Percentiles rank a stretch among this genome's conserved stretches.
phyloP scores from a whole-genome alignment of 352 stramenopile genomes.

The Pythium plurisporium region DNA sequence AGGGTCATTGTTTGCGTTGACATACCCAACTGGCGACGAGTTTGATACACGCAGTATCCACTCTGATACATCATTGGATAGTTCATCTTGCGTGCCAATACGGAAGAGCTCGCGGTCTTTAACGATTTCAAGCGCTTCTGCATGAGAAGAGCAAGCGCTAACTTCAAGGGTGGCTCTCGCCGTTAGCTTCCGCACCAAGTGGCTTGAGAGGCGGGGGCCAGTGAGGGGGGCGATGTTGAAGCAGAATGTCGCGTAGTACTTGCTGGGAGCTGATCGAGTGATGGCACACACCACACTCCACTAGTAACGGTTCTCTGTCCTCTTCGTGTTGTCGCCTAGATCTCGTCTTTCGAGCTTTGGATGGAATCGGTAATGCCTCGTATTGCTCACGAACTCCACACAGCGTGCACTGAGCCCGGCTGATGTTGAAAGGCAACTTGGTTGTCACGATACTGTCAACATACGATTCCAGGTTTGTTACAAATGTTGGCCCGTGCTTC shows the following conservation, averaged over 20 bases:
- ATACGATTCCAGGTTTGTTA: background rate
- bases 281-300: background rate
- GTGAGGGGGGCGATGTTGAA: constrained; percentile 7
- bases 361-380: background rate
- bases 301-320: background rate
- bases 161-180: too few species aligned
- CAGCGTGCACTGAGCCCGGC: background rate
- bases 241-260: background rate
- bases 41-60: background rate
- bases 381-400: background rate
- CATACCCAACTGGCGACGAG: background rate
- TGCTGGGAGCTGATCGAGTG: constrained; percentile 6
- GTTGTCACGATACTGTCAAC: background rate
- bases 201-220: constrained; percentile 12
- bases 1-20: background rate
- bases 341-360: background rate
- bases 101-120: background rate
- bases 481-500: background rate
- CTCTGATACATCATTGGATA: too few species aligned
- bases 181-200: background rate
- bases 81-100: too few species aligned
- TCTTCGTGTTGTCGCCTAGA: background rate
- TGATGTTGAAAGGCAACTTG: background rate
- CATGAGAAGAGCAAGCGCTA: background rate
- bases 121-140: background rate